Percentiles rank a stretch among this genome's conserved stretches.
Evolutionary conservation across 331 rosid genomes (phyloP).

Genomic region (Acacia concinna): DNA sequence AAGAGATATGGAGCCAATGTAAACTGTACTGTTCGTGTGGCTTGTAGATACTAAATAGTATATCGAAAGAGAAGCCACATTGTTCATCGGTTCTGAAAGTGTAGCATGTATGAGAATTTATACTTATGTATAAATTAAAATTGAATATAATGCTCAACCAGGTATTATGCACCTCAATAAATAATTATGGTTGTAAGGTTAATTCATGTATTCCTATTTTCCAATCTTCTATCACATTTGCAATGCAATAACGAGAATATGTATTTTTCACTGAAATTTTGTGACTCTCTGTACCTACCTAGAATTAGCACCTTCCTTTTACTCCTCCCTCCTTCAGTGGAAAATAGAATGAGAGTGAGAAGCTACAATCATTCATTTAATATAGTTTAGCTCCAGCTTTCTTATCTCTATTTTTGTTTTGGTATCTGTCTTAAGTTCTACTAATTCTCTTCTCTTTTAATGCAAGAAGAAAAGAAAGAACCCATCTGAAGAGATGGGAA

Average conservation of each 20-base stretch:
- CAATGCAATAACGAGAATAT: not conserved
- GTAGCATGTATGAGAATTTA: not conserved
- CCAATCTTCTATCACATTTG: constrained; percentile 9
- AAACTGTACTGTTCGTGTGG: not conserved
- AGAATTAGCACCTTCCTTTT: not conserved
- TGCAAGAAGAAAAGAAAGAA: constrained; percentile 40
- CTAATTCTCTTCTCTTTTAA: constrained; percentile 16
- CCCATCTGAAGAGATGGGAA: constrained; percentile 49
- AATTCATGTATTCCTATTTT: not conserved
- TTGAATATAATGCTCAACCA: not conserved
- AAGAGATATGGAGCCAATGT: not conserved
- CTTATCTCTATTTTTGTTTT: not conserved
- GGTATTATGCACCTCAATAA: not conserved
- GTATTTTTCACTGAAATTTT: not conserved
- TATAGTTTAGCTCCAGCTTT: not conserved
- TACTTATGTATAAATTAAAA: not conserved
- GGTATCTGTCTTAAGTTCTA: constrained; percentile 19
- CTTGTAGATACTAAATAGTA: not conserved
- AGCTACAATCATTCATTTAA: not conserved
- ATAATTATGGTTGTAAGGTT: not conserved
- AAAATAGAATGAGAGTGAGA: not conserved
- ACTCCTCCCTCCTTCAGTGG: not conserved
- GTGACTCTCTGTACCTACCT: not conserved
- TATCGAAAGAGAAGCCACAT: not conserved
- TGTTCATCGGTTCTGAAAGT: not conserved